A percentile compares a stretch with the other conserved stretches of the same genome.
These are phyloP conservation scores for Capsicum baccatum DNA, from an alignment of 257 asterid genomes.

Conservation along the genomic window DNA sequence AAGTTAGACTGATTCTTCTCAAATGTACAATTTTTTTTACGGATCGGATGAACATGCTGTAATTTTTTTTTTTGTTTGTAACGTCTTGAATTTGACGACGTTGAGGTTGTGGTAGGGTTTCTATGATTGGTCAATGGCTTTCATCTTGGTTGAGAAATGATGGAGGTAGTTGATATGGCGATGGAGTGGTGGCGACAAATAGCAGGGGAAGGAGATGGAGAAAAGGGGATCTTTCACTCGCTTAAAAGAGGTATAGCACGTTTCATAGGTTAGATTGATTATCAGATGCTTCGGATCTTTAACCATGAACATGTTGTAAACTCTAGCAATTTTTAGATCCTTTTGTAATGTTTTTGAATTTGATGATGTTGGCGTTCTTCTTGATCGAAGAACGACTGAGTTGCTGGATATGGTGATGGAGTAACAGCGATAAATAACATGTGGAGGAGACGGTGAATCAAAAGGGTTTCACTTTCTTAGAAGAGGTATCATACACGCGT, in stretches of 20 bases:
- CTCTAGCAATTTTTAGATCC: no score
- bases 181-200: background rate
- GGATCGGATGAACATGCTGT: background rate
- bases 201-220: background rate
- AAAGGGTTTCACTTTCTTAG: accelerated
- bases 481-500: accelerated
- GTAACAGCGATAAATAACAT: background rate
- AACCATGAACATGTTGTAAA: no score
- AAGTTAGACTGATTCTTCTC: no score
- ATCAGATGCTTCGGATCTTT: no score
- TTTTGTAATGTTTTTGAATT: no score
- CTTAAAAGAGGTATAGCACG: background rate
- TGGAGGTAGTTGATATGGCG: background rate
- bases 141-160: background rate
- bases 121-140: background rate
- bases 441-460: background rate
- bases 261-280: no score
- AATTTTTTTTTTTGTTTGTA: no score
- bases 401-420: background rate
- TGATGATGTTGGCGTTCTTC: background rate
- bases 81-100: background rate
- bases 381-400: background rate
- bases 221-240: background rate
- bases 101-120: background rate
- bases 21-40: no score